Evolutionary conservation across 345 rosid genomes (phyloP), one percentile per base, ranked within the genome.

Genomic region (Barbarea vulgaris): DNA sequence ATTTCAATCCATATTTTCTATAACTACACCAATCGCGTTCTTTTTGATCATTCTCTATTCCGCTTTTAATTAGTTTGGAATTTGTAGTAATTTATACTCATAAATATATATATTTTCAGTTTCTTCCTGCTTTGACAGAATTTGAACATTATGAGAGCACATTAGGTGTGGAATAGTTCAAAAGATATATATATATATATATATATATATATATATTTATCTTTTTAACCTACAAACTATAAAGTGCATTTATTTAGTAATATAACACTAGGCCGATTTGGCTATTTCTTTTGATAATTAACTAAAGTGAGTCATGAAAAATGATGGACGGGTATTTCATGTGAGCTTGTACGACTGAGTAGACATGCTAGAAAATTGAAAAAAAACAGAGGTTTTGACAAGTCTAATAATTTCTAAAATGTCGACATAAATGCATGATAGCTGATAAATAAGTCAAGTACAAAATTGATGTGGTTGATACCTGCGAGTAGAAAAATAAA

Each of bases 21-120:
- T 59, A 59, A 33, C 24, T 60, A 59, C 50, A 33, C 59, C 58
- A 47, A 31, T 58, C n/a, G 12, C 34, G 8, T 46, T n/a, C 50
- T 37, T 3, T 37, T 10, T 39, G n/a, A 39, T 39, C 6, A 39
- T 39, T 39, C n/a, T 13, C 6, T 5, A 12, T 12, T 12, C 15
- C 44, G 0, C 15, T 39, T 13, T 39, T n/a, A n/a, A n/a, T 39
- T 28, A 39, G 42, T 37, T 37, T 11, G 14, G 15, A 10, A 37
- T 12, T 11, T 3, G 14, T 37, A 37, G 44, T 13, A 11, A 37
- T 37, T 37, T 36, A 36, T 36, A 36, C 41, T 9, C 41, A 36
- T 33, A 2, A 36, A 2, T 36, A 9, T 36, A 9, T 36, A 2
- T 36, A 9, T 0, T 36, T 37, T 34, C 12, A 34, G 39, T 34